Evolutionary conservation across 495 filamentous ascomycete genomes (phyloP), one percentile per base, ranked within the genome.

Genomic region (Penicillium cataractarum): DNA sequence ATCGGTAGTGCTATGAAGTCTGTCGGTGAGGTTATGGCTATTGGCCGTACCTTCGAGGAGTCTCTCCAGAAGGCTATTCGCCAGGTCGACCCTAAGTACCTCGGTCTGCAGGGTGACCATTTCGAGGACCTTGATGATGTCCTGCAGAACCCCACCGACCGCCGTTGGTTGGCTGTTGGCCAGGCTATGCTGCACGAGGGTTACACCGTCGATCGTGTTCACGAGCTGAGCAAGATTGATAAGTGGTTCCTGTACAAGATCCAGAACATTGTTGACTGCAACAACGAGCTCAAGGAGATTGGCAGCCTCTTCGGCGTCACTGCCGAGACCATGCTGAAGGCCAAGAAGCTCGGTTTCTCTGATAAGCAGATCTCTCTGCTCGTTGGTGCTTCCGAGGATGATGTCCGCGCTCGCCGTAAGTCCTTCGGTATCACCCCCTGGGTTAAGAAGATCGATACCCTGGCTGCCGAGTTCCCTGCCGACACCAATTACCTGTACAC

Each of bases 181-280:
- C 94, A 99, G 76, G 94, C 94, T 42, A 96, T 99, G 92, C 85
- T 97, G 53, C 92, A 97, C 81, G 94, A 97, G 78, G 88, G 89
- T 71, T 97, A 97, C 81, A 87, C 92, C 15, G 91, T 97, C 31
- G 94, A 97, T 58, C 86, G 84, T 65, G 80, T 98, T 22, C 92
- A 97, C 68, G 92, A 98, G 54, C 80, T 99, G 67, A 93, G 91
- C 76, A 97, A 97, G 83, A 99, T 99, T 71, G 94, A 97, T 76
- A 96, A 95, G 76, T 97, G 95, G 95, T 99, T 99, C 83, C 80
- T 99, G 71, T 87, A 96, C 85, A 99, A 99, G 84, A 87, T 99
- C 53, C 87, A 96, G 78, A 97, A 97, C 75, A 90, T 99, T 67
- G 95, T 96, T 26, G 86, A 97, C 73, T 92, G 90, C 75, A 89